Conservation (phyloP, 2,329 filamentous ascomycete species). For the Penicillium sp. region DNA sequence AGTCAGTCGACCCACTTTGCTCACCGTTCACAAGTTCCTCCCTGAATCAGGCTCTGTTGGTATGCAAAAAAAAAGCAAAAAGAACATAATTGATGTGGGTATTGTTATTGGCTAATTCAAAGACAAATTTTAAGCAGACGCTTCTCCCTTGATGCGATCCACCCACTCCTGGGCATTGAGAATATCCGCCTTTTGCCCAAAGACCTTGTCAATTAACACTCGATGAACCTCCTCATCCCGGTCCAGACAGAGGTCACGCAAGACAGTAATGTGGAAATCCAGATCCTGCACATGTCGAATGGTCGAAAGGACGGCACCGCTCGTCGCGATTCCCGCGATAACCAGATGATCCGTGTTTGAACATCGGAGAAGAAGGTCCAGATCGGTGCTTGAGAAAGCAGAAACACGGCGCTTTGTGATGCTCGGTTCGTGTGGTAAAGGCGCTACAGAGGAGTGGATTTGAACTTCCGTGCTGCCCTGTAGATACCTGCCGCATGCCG, state of each 20-base stretch:
- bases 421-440: conserved; percentile 31
- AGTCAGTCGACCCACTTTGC: background rate
- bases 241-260: conserved; percentile 44
- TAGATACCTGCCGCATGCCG: conserved; percentile 24
- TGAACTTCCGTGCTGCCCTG: conserved; percentile 28
- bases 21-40: background rate
- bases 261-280: conserved; percentile 40
- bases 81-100: no score
- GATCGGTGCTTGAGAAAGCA: conserved; percentile 39
- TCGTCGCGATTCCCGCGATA: conserved; percentile 40
- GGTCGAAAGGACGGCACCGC: conserved; percentile 44
- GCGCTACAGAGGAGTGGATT: conserved; percentile 25
- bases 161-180: conserved; percentile 35
- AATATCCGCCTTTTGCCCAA: conserved; percentile 35
- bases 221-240: conserved; percentile 36
- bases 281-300: conserved; percentile 41
- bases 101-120: no score
- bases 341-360: conserved; percentile 33
- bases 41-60: background rate
- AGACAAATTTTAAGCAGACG: background rate
- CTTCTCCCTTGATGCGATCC: background rate
- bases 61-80: no score
- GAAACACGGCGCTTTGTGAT: conserved; percentile 43
- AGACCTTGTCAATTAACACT: conserved; percentile 39
- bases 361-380: conserved; percentile 41